Evolutionary conservation across 78 protist species (phyloP).

Genomic region (Bigelowiella natans): DNA sequence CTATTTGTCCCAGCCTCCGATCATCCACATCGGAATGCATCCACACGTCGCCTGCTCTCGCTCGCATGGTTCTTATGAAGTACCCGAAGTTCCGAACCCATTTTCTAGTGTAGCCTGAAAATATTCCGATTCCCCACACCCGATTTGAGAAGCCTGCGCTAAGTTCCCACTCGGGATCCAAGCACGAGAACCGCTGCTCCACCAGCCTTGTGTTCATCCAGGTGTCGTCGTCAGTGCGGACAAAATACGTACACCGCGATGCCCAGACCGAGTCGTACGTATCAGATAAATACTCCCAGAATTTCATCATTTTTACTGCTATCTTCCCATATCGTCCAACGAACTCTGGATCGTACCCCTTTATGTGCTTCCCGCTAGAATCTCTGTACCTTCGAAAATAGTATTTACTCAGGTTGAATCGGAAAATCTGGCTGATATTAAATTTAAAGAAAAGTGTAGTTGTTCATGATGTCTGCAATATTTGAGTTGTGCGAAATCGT

Average conservation of each 20-base stretch:
- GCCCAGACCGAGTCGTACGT: not conserved
- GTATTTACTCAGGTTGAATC: too few species aligned
- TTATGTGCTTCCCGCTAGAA: not conserved
- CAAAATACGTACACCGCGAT: not conserved
- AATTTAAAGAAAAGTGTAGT: too few species aligned
- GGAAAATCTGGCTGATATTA: too few species aligned
- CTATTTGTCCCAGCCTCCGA: not conserved
- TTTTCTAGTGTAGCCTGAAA: not conserved
- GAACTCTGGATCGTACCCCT: not conserved
- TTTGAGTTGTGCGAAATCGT: too few species aligned
- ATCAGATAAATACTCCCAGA: not conserved
- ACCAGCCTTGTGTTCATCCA: not conserved
- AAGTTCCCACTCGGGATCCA: not conserved
- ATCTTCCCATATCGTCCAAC: not conserved
- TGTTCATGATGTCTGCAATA: too few species aligned
- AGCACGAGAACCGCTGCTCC: not conserved
- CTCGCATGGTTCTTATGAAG: not conserved
- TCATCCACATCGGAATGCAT: not conserved
- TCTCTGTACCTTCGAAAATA: not conserved
- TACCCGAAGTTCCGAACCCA: not conserved
- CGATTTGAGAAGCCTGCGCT: not conserved
- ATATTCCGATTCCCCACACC: not conserved
- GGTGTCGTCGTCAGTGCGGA: not conserved
- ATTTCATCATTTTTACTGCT: not conserved
- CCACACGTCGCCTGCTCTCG: not conserved